Base-by-base conservation (phyloP, 2,329 filamentous ascomycete genomes). In the Fusarium nygamai region DNA sequence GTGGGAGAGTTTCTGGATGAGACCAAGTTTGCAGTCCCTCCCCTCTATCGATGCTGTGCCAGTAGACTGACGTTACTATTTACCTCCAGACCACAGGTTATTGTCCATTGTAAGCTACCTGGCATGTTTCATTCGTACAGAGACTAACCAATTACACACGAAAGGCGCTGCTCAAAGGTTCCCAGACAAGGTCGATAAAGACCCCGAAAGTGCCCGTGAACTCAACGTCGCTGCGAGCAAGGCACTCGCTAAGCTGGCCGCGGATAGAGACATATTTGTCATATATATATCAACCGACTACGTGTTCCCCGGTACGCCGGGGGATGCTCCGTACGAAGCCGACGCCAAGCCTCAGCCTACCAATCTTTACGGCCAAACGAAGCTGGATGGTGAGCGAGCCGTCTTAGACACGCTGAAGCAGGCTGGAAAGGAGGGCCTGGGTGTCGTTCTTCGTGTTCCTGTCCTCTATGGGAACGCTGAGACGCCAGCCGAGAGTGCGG, bases 251-350 rank as follows among this genome's bases (percentile, higher is more conserved):
- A 82, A 86, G 46, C 86, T 91, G n/a, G 92, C 93, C 60, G 88
- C 90, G 2, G 80, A 86, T 34, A 89, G 90, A 77, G 88, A 83
- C 46, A 88, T 90, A 61, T 81, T 94, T 57, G 85, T 94, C 38
- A 89, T 95, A 79, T 95, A 95, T 83, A 93, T 95, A 76, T 94
- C 92, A 14, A 95, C 93, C 54, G 93, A 95, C 82, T 95, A 95
- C 78, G 93, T 95, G 58, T 95, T 95, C 80, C 85, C 92, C 0
- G 93, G 93, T 22, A 86, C 84, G 43, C 88, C 88, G 4, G 94
- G 95, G n/a, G 92, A 97, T 63, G 95, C 95, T 10, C 95, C 95
- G 0, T 98, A 98, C 82, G 90, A 92, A 76, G 85, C 87, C 2
- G 86, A 91, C 68, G 88, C 91, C 3, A 79, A 84, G 16, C 89